These are phyloP conservation scores for Jaminaea rosea DNA, from an alignment of 1,284 basidiomycete species.

Conservation along the genomic window DNA sequence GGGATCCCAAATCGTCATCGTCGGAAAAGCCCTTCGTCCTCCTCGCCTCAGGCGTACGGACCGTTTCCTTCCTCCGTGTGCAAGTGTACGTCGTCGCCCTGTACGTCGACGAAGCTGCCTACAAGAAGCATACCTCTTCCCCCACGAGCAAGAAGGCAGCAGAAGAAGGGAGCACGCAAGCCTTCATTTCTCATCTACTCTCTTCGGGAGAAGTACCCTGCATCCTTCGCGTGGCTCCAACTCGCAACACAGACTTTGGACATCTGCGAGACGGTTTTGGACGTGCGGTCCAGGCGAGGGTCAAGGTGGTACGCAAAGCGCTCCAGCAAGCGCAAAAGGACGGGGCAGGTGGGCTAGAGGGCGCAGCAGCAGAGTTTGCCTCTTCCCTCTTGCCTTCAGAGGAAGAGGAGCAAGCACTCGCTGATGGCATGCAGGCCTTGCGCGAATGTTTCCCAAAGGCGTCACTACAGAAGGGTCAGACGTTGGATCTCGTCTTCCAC, in stretches of 20 bases:
- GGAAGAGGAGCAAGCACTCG: slow-evolving; percentile 28
- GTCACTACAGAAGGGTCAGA: slow-evolving; percentile 50
- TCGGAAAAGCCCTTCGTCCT: slow-evolving; percentile 44
- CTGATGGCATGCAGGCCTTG: slow-evolving; percentile 46
- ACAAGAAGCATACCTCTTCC: too few species aligned
- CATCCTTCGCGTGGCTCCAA: slow-evolving; percentile 56
- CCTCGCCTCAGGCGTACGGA: slow-evolving; percentile 71
- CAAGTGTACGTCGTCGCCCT: slow-evolving; percentile 77
- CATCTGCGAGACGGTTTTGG: slow-evolving; percentile 76
- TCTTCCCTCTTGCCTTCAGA: too few species aligned
- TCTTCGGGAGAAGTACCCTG: slow-evolving; percentile 20
- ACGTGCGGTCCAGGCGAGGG: slow-evolving; percentile 62
- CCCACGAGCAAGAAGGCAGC: slow-evolving; percentile 6
- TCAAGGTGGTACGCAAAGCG: slow-evolving; percentile 51
- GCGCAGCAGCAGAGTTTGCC: too few species aligned
- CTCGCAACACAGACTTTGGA: slow-evolving; percentile 66
- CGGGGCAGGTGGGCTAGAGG: too few species aligned
- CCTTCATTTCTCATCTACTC: slow-evolving; percentile 2
- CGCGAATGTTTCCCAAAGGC: slow-evolving; percentile 51
- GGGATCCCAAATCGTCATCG: too few species aligned
- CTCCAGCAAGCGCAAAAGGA: not conserved
- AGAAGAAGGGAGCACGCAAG: slow-evolving; percentile 3
- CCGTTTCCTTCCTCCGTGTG: slow-evolving; percentile 69
- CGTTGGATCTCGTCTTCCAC: slow-evolving; percentile 47
- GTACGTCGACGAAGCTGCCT: slow-evolving; percentile 61